Evolutionary conservation across 129 eudicot genomes (phyloP), one percentile per base, ranked within the genome.

Genomic region (Oenanthe sinensis): DNA sequence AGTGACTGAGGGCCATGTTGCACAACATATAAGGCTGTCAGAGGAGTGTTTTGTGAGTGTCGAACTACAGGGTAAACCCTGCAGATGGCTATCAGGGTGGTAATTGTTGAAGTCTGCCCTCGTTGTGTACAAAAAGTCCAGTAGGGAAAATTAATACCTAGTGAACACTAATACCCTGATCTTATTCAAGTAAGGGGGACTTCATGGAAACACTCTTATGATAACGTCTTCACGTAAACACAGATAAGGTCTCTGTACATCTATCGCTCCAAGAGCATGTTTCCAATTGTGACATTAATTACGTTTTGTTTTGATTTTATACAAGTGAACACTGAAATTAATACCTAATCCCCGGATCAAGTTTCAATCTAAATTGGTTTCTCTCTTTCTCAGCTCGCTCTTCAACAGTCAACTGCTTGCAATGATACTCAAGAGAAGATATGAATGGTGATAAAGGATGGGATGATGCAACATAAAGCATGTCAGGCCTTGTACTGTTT

Each of bases 361-460:
- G 75, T 75, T 77, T 44, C 82, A 91, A 92, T 46, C 76, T 89
- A 20, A 86, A 65, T 83, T 89, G 82, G 80, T 71, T 75, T 52
- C 97, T 88, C 80, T 91, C 91, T 42, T 68, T 1, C 20, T 50
- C n/a, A 80, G 79, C 74, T 49, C 91, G 90, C 79, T 91, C 91
- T 50, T 69, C 44, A n/a, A 78, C 87, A 1, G 91, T 74, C 80
- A 93, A 80, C 77, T 91, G 92, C 83, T 93, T 93, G 79, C 89
- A 91, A 47, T 90, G 91, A 49, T 89, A 92, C 75, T 85, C 81
- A 55, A 91, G 84, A 80, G 94, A 91, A 74, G 86, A 89, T 72
- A 93, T 89, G 70, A 87, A 87, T 10, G 98, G 91, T 58, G 98
- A 93, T 45, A 93, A 67, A 22, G 97, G 87, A 86, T 93, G 97